Conservation (phyloP, 1,284 basidiomycete species). For the Sporisorium scitamineum region DNA sequence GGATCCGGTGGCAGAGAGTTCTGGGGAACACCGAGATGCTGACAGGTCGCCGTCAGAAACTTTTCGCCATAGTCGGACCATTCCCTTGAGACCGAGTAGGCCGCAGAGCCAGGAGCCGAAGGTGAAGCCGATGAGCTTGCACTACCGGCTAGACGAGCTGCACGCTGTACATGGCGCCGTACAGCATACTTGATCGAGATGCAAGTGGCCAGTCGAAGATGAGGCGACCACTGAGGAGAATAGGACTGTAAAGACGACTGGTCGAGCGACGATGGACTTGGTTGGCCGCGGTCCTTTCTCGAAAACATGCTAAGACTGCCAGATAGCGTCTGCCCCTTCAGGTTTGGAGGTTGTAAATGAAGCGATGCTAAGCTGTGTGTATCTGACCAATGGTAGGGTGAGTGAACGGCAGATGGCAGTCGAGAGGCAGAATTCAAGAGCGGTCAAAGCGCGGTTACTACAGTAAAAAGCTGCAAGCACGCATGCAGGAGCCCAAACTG, state of each 20-base stretch:
- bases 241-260: constrained; percentile 57
- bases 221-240: constrained; percentile 56
- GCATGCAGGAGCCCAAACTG: no score
- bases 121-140: neutral
- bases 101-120: neutral
- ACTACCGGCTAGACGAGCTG: constrained; percentile 16
- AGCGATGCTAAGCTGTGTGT: neutral
- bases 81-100: constrained; percentile 23
- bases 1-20: constrained; percentile 53
- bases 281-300: constrained; percentile 11
- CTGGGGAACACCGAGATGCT: constrained; percentile 58
- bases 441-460: constrained; percentile 3
- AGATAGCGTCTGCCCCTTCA: neutral
- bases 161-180: constrained; percentile 38
- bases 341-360: neutral
- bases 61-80: constrained; percentile 57
- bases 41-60: constrained; percentile 63
- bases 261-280: constrained; percentile 38
- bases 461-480: no score
- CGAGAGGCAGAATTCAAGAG: neutral
- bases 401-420: neutral
- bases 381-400: neutral
- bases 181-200: constrained; percentile 63
- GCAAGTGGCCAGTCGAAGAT: constrained; percentile 55
- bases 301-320: constrained; percentile 29